Evolutionary conservation across 441 rosid genomes (phyloP), one percentile per base, ranked within the genome.

Genomic region (Lepidium campestre): DNA sequence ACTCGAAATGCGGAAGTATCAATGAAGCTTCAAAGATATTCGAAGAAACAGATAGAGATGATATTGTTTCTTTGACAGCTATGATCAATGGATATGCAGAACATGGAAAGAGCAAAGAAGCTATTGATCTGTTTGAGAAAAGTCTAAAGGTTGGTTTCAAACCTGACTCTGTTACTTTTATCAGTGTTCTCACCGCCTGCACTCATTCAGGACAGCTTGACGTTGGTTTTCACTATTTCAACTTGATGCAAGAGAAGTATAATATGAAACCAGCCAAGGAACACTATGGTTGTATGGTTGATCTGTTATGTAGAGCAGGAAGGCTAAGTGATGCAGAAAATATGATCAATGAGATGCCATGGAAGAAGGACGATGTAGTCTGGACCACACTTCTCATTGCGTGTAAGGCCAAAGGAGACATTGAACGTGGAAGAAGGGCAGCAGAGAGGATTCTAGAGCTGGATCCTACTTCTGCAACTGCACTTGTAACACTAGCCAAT

Each of bases 11-110:
- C 10, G 98, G 98, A 74, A 80, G 83, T 65, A 76, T 88, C 57
- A 57, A 56, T 49, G 94, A 88, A 78, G 97, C 97, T 62, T 79
- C 86, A 41, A 80, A 73, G 74, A 72, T 93, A 57, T 86, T 88
- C 27, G 66, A 79, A 41, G 94, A 81, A 76, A 85, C 79, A 34
- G 76, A 77, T 35, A 70, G 45, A 46, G 57, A 70, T 61, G 85
- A 90, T 71, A 75, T 90, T 27, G 80, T 93, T 58, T 82, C 98
- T 20, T 79, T 89, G 89, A 90, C 97, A 8, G 88, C 98, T 45
- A 86, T 93, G 96, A 86, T 89, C 58, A 88, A 88, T 65, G 97
- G 93, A 52, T 90, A 79, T 71, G 97, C 97, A 62, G 98, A 93
- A 42, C 94, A 93, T 56, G 97, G 98, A 19, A 75, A 72, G 69